Percentiles rank a stretch among this genome's conserved stretches.
These are phyloP conservation scores for Gossypium raimondii DNA, from an alignment of 345 rosid species.

Conservation along the genomic window DNA sequence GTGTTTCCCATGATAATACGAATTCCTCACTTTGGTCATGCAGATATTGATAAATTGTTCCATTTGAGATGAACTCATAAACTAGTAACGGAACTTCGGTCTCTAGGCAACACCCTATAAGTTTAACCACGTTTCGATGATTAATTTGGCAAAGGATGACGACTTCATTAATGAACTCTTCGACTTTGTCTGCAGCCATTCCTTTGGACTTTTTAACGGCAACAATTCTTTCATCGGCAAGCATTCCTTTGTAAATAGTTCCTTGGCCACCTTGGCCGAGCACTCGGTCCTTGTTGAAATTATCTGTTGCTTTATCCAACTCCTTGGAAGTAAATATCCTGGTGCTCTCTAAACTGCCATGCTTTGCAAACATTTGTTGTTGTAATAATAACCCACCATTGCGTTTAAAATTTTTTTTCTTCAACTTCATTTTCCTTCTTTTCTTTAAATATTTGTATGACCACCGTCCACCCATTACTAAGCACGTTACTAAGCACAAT, in stretches of 20 bases:
- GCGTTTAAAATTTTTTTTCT: neutral
- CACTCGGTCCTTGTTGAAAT: neutral
- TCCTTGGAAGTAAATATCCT: neutral
- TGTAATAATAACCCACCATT: neutral
- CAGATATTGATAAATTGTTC: neutral
- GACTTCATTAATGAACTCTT: neutral
- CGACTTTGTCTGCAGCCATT: neutral
- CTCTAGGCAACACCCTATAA: neutral
- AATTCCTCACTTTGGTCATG: neutral
- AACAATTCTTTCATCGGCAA: neutral
- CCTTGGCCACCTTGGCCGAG: constrained; percentile 1
- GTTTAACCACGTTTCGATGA: neutral
- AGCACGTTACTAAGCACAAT: neutral
- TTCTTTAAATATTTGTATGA: neutral
- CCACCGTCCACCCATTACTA: neutral
- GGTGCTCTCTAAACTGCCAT: neutral
- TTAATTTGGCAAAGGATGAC: neutral
- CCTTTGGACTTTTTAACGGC: neutral
- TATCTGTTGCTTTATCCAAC: neutral
- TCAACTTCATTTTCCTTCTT: neutral
- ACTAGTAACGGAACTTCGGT: neutral
- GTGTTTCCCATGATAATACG: neutral
- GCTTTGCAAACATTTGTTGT: neutral
- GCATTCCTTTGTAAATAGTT: neutral
- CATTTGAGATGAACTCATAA: neutral